Conservation (phyloP, 352 stramenopile genomes). For the Thraustotheca clavata region DNA sequence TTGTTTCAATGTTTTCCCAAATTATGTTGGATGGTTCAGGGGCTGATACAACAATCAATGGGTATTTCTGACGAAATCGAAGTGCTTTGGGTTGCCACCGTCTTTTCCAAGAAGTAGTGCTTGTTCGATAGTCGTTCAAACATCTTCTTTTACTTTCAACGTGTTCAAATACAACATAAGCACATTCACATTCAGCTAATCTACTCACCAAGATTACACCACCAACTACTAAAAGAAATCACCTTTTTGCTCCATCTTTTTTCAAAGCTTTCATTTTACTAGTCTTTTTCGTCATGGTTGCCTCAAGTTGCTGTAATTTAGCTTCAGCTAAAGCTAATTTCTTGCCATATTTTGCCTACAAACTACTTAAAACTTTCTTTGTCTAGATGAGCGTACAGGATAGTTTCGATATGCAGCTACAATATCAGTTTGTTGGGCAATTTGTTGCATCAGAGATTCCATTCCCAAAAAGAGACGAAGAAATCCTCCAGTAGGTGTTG, state of each 20-base stretch:
- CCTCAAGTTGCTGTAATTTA: constrained; percentile 28
- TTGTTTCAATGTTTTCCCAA: constrained; percentile 80
- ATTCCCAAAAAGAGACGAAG: constrained; percentile 64
- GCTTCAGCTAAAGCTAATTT: constrained; percentile 27
- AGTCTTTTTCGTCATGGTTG: constrained; percentile 40
- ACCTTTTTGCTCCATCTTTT: background rate
- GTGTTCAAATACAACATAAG: constrained; percentile 86
- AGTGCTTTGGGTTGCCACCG: constrained; percentile 46
- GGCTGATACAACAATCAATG: constrained; percentile 40
- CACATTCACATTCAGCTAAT: constrained; percentile 62
- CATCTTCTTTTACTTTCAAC: constrained; percentile 66
- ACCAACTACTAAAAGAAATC: background rate
- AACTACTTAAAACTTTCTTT: background rate
- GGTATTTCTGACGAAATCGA: constrained; percentile 46
- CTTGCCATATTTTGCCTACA: background rate
- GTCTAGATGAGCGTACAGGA: background rate
- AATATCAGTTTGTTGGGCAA: constrained; percentile 45
- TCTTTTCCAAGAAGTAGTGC: constrained; percentile 31
- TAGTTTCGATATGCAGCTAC: constrained; percentile 21
- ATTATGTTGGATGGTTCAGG: constrained; percentile 81
- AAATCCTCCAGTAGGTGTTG: constrained; percentile 60
- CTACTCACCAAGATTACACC: background rate
- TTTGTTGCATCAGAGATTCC: constrained; percentile 50
- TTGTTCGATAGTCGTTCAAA: constrained; percentile 65
- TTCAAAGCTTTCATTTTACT: constrained; percentile 61